phyloP scores from a whole-genome alignment of 176 grass and related monocot genomes.

The Hyparrhenia diplandra region DNA sequence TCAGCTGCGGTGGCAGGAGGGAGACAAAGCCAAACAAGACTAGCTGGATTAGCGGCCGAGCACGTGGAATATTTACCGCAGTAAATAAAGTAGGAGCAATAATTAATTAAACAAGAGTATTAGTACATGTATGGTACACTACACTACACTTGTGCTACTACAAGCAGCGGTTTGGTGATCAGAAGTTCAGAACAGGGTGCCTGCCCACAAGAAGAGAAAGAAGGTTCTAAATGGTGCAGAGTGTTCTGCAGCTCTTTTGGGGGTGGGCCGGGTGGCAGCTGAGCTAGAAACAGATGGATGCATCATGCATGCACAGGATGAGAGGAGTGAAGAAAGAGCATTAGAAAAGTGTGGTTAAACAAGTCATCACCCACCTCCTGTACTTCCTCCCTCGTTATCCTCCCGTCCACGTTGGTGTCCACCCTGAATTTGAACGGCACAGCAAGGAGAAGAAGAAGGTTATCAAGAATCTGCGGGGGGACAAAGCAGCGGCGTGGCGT shows the following conservation, averaged over 20 bases:
- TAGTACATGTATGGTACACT: background rate
- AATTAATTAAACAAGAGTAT: background rate
- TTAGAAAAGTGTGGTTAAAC: constrained; percentile 7
- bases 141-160: background rate
- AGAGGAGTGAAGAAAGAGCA: too few relatives aligned
- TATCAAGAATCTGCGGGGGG: constrained; percentile 13
- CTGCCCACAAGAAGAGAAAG: too few relatives aligned
- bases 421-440: constrained; percentile 90
- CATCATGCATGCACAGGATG: background rate
- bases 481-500: too few relatives aligned
- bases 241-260: background rate
- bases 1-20: constrained; percentile 48
- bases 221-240: too few relatives aligned
- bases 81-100: background rate
- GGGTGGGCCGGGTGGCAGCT: too few relatives aligned
- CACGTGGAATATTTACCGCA: constrained; percentile 9
- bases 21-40: background rate
- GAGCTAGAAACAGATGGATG: constrained; percentile 1
- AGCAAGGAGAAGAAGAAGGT: background rate
- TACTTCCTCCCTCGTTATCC: constrained; percentile 97
- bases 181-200: too few relatives aligned
- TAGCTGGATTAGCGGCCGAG: background rate
- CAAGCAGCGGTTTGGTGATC: background rate
- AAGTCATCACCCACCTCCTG: constrained; percentile 95
- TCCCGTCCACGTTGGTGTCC: constrained; percentile 99